Base-by-base conservation (phyloP, 176 grass and related monocot genomes). In the Alopecurus myosuroides region DNA sequence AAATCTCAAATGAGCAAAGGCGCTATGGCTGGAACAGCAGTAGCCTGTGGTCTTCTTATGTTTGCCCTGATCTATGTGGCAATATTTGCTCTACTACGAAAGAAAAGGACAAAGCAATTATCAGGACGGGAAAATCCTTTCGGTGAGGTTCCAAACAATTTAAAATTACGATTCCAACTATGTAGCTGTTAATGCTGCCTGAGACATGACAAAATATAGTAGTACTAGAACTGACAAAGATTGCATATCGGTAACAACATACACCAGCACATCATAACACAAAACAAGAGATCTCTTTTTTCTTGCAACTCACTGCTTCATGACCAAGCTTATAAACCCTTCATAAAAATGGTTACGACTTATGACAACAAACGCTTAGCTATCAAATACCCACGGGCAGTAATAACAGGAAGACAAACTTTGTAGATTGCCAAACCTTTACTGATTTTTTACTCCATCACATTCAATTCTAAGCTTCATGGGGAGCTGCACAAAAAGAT, bases 401-500 rank as follows among this genome's bases (percentile, higher is more conserved):
- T 78, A 63, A 82, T 65, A 82, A 42, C 9, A 40, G 23, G 35
- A 55, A 78, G 36, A 76, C 17, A 81, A 83, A 41, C 5, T 37
- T 80, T 44, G 51, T 40, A 49, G 70, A 42, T 79, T 53, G 19
- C n/a, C 40, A 33, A 64, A 44, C 64, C 26, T 84, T 74, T 13
- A 6, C 55, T 88, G 19, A 56, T 56, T 29, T 29, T 70, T 62
- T 63, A 70, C 33, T 67, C 75, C 51, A 71, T 64, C 13, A 66
- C 74, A 77, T 75, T 23, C 49, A 61, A 82, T 46, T 82, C 88
- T 57, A 87, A 97, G 95, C 82, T 81, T 97, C 92, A 86, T 97
- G 95, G 92, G 88, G 80, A 55, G 22, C 36, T 31, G 81, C 66
- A 70, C 88, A 89, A 51, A 87, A 92, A 78, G 84, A 94, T 74